A percentile compares a stretch with the other conserved stretches of the same genome.
These are phyloP conservation scores for Astrocystis sublimbata DNA, from an alignment of 495 filamentous ascomycete genomes.

Conservation along the genomic window DNA sequence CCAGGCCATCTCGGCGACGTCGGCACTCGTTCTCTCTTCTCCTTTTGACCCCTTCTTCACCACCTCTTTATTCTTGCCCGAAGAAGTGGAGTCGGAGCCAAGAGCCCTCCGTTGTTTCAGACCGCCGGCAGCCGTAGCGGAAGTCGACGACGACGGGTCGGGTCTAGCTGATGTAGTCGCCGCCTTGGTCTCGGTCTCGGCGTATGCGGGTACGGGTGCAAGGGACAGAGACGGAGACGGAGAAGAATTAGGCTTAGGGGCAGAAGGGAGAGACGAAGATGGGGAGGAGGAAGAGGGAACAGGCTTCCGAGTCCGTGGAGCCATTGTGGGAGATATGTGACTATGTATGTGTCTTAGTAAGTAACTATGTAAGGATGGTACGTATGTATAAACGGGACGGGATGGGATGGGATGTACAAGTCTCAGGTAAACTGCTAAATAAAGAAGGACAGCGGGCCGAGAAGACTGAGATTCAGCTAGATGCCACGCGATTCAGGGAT, in stretches of 20 bases:
- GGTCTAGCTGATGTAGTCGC: neutral
- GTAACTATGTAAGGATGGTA: neutral
- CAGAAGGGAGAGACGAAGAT: neutral
- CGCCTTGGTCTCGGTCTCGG: no score
- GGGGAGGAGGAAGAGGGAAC: neutral
- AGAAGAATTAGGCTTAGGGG: neutral
- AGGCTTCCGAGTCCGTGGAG: conserved; percentile 1
- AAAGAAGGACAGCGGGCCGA: neutral
- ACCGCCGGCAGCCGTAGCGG: neutral
- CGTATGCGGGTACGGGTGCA: no score
- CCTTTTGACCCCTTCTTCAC: neutral
- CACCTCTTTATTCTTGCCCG: neutral
- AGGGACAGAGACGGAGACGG: no score
- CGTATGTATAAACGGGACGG: no score
- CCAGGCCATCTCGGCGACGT: conserved; percentile 31
- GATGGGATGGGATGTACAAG: neutral
- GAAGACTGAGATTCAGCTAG: neutral
- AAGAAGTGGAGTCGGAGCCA: neutral
- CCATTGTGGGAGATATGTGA: neutral
- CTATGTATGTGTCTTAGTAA: neutral
- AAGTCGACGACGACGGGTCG: neutral
- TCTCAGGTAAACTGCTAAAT: neutral
- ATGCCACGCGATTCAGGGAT: no score
- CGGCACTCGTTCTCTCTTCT: neutral
- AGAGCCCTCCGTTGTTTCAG: conserved; percentile 7